Conservation (phyloP, 2,329 filamentous ascomycete genomes). For the Coniella lustricola region DNA sequence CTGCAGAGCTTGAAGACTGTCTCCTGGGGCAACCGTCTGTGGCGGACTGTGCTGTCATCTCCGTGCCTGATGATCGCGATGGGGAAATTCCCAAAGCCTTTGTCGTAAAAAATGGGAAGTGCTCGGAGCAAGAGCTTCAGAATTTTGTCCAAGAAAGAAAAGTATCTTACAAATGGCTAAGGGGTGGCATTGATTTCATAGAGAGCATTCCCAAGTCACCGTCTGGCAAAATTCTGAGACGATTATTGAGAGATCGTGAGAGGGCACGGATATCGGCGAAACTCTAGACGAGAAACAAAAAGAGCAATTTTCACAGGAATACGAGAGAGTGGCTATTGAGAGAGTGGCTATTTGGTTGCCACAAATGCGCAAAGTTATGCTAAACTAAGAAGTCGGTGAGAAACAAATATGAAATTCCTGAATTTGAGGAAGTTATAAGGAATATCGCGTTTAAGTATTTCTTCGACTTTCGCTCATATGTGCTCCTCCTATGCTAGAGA, state of each 20-base stretch:
- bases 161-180: slow-evolving; percentile 51
- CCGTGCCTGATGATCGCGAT: slow-evolving; percentile 44
- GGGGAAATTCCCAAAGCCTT: slow-evolving; percentile 50
- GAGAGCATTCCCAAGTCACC: slow-evolving; percentile 57
- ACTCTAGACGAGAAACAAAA: neutral
- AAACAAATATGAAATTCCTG: too few species aligned
- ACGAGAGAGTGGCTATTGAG: too few species aligned
- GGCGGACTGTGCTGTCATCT: slow-evolving; percentile 61
- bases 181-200: slow-evolving; percentile 46
- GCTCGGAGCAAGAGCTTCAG: slow-evolving; percentile 34
- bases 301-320: too few species aligned
- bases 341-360: too few species aligned
- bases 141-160: slow-evolving; percentile 50
- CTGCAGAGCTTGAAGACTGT: slow-evolving; percentile 62
- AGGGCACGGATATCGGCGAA: slow-evolving; percentile 45
- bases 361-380: too few species aligned
- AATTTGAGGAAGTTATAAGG: too few species aligned
- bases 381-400: too few species aligned
- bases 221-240: slow-evolving; percentile 55
- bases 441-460: too few species aligned
- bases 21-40: slow-evolving; percentile 59
- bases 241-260: slow-evolving; percentile 61
- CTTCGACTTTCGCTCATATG: too few species aligned
- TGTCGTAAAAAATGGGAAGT: slow-evolving; percentile 39
- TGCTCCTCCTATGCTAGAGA: too few species aligned